A percentile compares a stretch with the other conserved stretches of the same genome.
These are phyloP conservation scores for Scheffersomyces insectosa DNA, from an alignment of 1,139 yeast genomes.

Conservation along the genomic window DNA sequence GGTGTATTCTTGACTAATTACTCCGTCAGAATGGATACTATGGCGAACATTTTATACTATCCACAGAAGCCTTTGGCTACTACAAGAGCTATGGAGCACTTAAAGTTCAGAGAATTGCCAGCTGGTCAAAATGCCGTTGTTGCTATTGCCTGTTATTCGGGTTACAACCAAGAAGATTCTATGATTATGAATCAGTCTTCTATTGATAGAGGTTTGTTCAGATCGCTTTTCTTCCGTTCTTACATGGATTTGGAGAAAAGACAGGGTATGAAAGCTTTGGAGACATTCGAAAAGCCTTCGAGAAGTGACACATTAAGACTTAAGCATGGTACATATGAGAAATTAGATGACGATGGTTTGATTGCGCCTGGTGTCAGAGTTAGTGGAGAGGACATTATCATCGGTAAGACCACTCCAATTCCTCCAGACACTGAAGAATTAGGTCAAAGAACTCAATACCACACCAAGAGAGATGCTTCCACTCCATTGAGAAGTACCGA, in stretches of 20 bases:
- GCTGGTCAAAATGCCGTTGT: slow-evolving; percentile 99
- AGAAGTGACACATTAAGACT: slow-evolving; percentile 91
- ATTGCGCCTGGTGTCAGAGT: slow-evolving; percentile 98
- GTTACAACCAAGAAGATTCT: slow-evolving; percentile 99
- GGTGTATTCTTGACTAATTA: slow-evolving; percentile 98
- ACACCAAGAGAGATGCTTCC: slow-evolving; percentile 97
- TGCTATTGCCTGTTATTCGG: slow-evolving; percentile 96
- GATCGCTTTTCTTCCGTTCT: slow-evolving; percentile 93
- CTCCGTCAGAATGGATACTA: slow-evolving; percentile 97
- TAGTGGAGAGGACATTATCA: slow-evolving; percentile 96
- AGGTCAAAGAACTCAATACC: slow-evolving; percentile 97
- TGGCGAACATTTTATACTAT: slow-evolving; percentile 95
- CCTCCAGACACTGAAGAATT: slow-evolving; percentile 98
- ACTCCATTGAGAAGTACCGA: slow-evolving; percentile 97
- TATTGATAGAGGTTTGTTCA: slow-evolving; percentile 92
- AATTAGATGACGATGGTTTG: slow-evolving; percentile 96
- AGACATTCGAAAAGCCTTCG: slow-evolving; percentile 93
- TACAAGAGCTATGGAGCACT: slow-evolving; percentile 97
- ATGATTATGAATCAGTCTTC: slow-evolving; percentile 99
- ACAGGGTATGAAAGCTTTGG: slow-evolving; percentile 97
- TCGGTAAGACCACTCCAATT: slow-evolving; percentile 97
- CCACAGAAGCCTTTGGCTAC: slow-evolving; percentile 99
- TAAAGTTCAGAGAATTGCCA: slow-evolving; percentile 96
- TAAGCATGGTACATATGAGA: slow-evolving; percentile 97
- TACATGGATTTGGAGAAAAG: slow-evolving; percentile 99